Conservation (phyloP, 129 eudicot species). For the Helianthus tuberosus region DNA sequence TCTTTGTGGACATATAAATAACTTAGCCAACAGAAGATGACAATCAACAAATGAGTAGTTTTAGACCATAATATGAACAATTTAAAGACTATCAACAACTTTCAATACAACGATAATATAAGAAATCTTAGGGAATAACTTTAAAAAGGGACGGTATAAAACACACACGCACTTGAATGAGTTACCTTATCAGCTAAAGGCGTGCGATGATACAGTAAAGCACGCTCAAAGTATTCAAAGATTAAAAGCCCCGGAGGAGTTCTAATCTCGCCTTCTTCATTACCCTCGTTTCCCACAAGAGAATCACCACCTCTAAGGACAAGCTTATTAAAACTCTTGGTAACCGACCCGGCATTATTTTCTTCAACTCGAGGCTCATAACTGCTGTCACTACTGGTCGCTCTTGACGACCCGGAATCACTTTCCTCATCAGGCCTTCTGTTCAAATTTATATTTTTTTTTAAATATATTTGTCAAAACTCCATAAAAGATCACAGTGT, state of each 20-base stretch:
- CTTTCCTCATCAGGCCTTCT: constrained; percentile 84
- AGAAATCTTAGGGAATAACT: neutral
- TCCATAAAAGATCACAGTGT: neutral
- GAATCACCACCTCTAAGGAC: constrained; percentile 22
- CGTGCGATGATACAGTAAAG: constrained; percentile 75
- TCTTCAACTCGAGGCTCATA: constrained; percentile 52
- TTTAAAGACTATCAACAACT: neutral
- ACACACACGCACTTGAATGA: neutral
- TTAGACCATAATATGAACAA: neutral
- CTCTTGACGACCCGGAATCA: constrained; percentile 81
- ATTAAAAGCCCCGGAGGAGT: constrained; percentile 77
- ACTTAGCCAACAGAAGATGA: neutral
- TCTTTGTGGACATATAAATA: no score
- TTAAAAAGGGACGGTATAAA: neutral
- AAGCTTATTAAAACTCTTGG: constrained; percentile 43
- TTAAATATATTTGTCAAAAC: neutral
- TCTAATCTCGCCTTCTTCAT: constrained; percentile 57
- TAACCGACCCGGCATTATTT: constrained; percentile 27
- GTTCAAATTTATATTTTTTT: constrained; percentile 2
- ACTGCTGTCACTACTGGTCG: constrained; percentile 72
- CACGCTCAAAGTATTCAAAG: constrained; percentile 74
- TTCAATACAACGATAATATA: neutral
- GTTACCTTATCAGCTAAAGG: constrained; percentile 90
- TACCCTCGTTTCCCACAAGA: constrained; percentile 37
- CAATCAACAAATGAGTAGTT: neutral